Percentiles rank a stretch among this genome's conserved stretches.
Evolutionary conservation across 805 yeast species (phyloP).

Genomic region (Cephaloascus albidus): DNA sequence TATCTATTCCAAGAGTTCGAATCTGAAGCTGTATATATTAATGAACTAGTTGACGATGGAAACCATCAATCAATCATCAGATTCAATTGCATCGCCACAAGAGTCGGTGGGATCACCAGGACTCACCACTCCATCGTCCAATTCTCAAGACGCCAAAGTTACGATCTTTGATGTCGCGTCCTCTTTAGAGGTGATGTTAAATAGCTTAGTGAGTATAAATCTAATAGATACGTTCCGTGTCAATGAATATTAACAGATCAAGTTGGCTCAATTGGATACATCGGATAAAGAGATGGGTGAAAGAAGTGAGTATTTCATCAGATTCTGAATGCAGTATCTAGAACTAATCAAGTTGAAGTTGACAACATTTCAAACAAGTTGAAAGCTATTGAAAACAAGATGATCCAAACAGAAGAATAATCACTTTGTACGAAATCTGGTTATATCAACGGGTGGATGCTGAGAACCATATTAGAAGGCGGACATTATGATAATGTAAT

Average conservation of each 20-base stretch:
- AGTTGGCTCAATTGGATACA: slow-evolving; percentile 8
- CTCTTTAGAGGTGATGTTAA: slow-evolving; percentile 13
- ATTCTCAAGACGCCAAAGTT: not conserved
- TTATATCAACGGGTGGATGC: no score
- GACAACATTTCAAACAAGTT: slow-evolving; percentile 2
- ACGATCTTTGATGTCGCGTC: slow-evolving; percentile 21
- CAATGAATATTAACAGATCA: slow-evolving; percentile 2
- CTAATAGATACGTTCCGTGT: not conserved
- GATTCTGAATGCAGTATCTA: not conserved
- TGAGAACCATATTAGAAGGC: no score
- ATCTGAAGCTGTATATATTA: no score
- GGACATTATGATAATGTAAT: no score
- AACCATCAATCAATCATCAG: not conserved
- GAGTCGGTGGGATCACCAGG: slow-evolving; percentile 1
- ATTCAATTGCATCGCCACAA: not conserved
- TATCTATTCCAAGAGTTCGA: no score
- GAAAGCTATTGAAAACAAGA: slow-evolving; percentile 10
- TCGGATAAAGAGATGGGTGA: slow-evolving; percentile 8
- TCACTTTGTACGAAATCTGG: no score
- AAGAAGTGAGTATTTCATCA: slow-evolving; percentile 6
- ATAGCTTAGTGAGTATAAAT: slow-evolving; percentile 7
- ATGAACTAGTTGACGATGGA: no score
- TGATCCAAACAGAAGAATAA: slow-evolving; percentile 1
- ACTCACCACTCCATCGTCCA: not conserved
- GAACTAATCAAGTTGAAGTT: not conserved